phyloP scores from a whole-genome alignment of 768 basidiomycete genomes.

The Hortiboletus flavorubellus region DNA sequence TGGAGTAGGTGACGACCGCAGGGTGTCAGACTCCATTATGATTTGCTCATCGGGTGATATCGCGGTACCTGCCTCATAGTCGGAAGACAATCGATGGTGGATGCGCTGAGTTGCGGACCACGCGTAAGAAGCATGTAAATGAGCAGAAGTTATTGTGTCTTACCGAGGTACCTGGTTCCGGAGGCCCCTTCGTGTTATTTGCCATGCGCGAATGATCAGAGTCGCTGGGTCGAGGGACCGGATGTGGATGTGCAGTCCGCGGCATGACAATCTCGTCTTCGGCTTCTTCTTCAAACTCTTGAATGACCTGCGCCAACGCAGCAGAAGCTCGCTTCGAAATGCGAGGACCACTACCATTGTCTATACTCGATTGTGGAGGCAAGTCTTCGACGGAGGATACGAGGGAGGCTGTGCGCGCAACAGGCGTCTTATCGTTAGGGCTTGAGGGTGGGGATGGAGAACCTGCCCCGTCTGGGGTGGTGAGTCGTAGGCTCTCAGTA shows the following conservation, averaged over 20 bases:
- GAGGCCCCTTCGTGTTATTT: constrained; percentile 18
- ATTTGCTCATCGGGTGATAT: constrained; percentile 62
- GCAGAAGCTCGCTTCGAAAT: constrained; percentile 60
- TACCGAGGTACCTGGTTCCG: constrained; percentile 24
- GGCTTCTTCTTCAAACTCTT: constrained; percentile 69
- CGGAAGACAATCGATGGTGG: constrained; percentile 36
- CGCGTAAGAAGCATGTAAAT: constrained; percentile 20
- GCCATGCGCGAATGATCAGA: constrained; percentile 22
- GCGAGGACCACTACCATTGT: constrained; percentile 14
- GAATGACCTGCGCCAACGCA: constrained; percentile 72
- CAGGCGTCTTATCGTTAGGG: constrained; percentile 39
- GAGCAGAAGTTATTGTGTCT: constrained; percentile 11
- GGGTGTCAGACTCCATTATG: constrained; percentile 45
- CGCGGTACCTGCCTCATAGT: constrained; percentile 65
- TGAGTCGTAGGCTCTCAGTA: constrained; percentile 46
- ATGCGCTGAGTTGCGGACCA: constrained; percentile 13
- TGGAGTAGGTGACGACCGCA: constrained; percentile 60
- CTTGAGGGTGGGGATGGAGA: constrained; percentile 42
- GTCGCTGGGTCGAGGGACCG: constrained; percentile 39
- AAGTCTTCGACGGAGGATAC: constrained; percentile 34
- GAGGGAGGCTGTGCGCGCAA: constrained; percentile 42
- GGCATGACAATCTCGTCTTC: constrained; percentile 80
- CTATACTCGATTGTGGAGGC: constrained; percentile 15
- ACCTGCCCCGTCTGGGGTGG: constrained; percentile 52
- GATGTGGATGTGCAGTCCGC: constrained; percentile 49